These are phyloP conservation scores for Pistacia atlantica DNA, from an alignment of 345 rosid genomes.

Conservation along the genomic window DNA sequence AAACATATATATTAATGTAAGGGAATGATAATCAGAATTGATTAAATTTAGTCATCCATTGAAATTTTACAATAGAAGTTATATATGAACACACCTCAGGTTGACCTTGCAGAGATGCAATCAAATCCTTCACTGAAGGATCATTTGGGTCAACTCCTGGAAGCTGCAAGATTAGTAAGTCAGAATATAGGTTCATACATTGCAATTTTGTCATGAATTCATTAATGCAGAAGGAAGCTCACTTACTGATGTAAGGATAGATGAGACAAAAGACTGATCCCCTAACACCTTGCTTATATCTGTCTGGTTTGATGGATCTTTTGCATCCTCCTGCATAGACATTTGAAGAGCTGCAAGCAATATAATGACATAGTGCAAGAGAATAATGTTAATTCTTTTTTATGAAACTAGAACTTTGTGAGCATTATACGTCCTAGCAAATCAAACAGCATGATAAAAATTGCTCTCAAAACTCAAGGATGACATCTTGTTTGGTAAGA, in stretches of 20 bases:
- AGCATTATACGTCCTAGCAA: not conserved
- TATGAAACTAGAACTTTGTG: not conserved
- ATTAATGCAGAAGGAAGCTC: not conserved
- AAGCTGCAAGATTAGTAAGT: conserved; percentile 46
- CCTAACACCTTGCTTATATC: conserved; percentile 52
- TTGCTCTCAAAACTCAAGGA: not conserved
- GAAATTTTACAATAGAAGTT: not conserved
- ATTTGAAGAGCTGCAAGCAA: conserved; percentile 71
- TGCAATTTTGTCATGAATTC: conserved; percentile 7
- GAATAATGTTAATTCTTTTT: not conserved
- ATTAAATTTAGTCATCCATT: not conserved
- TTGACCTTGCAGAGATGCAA: conserved; percentile 65
- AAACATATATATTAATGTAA: not conserved
- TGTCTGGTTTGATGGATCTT: conserved; percentile 32
- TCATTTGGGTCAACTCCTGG: conserved; percentile 89
- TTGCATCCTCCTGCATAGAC: conserved; percentile 58
- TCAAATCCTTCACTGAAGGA: conserved; percentile 67
- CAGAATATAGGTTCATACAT: not conserved
- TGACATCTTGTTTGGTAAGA: not conserved
- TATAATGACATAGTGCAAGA: conserved; percentile 1
- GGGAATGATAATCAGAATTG: not conserved
- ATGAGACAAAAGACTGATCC: conserved; percentile 76
- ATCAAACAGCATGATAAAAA: not conserved
- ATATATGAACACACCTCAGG: conserved; percentile 51
- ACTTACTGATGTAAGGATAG: conserved; percentile 76